A percentile compares a stretch with the other conserved stretches of the same genome.
phyloP scores from a whole-genome alignment of 306 rosid genomes.

The Carpinus viminea region DNA sequence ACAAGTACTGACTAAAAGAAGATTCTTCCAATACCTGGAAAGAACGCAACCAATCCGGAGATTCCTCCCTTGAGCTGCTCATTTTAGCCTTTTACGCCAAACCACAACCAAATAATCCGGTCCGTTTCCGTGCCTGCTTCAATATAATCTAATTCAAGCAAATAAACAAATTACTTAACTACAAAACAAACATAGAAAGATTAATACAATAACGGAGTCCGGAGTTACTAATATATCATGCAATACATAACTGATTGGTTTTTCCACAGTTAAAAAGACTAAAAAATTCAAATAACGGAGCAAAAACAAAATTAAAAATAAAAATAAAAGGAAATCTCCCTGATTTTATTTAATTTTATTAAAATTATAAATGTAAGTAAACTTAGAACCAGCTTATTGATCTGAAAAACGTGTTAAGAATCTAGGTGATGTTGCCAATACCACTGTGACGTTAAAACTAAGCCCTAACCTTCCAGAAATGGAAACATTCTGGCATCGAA shows the following conservation, averaged over 20 bases:
- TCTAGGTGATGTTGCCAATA: too few species aligned
- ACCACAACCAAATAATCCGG: neutral
- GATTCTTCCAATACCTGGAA: constrained; percentile 48
- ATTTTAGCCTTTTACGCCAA: constrained; percentile 30
- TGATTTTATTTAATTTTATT: neutral
- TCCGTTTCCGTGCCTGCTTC: neutral
- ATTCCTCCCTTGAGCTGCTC: constrained; percentile 77
- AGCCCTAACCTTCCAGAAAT: neutral
- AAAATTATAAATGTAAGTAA: neutral
- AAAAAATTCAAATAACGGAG: too few species aligned
- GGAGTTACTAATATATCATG: too few species aligned
- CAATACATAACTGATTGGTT: too few species aligned
- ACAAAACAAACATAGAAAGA: neutral
- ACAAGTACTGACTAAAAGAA: neutral
- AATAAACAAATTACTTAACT: neutral
- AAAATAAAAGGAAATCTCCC: too few species aligned
- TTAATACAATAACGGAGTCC: neutral
- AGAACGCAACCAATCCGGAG: constrained; percentile 91
- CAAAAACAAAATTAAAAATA: too few species aligned
- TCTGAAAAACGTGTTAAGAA: too few species aligned
- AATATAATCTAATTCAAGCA: neutral
- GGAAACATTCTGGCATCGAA: neutral
- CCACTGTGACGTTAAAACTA: too few species aligned
- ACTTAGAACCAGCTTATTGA: neutral
- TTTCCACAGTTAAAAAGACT: too few species aligned